Conservation (phyloP, 371 early-diverging fungal genomes). For the Rhizopus arrhizus region DNA sequence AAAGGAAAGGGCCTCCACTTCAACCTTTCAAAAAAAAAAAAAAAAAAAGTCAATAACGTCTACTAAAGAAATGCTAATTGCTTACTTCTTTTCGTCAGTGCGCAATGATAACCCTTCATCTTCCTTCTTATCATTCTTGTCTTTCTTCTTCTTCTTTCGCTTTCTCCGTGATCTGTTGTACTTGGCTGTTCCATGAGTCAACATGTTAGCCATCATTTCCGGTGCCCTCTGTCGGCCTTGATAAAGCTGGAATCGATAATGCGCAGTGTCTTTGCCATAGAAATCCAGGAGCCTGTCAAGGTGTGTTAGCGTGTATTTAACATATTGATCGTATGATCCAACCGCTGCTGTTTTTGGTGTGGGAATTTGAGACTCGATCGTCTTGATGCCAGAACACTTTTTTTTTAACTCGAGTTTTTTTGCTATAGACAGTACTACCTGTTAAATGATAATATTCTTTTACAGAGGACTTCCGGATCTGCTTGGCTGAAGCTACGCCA, state of each 20-base stretch:
- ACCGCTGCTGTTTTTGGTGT: not conserved
- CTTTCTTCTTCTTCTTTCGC: not conserved
- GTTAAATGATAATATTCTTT: constrained; percentile 2
- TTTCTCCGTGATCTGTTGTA: no score
- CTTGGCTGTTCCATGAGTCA: constrained; percentile 3
- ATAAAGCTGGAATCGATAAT: not conserved
- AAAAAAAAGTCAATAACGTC: not conserved
- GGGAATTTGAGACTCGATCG: not conserved
- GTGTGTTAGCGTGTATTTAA: not conserved
- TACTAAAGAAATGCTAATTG: no score
- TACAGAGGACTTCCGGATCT: not conserved
- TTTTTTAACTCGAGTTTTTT: not conserved
- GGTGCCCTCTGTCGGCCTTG: not conserved
- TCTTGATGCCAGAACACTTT: not conserved
- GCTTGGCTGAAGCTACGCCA: not conserved
- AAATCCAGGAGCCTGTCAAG: not conserved
- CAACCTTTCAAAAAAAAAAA: not conserved
- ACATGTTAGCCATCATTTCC: not conserved
- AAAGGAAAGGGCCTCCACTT: not conserved
- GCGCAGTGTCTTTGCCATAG: not conserved
- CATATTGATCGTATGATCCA: not conserved
- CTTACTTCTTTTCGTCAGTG: no score
- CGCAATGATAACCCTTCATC: no score
- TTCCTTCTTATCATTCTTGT: not conserved
- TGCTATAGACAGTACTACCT: not conserved